phyloP scores from a whole-genome alignment of 495 filamentous ascomycete genomes.

The Pyrenula aspistea region DNA sequence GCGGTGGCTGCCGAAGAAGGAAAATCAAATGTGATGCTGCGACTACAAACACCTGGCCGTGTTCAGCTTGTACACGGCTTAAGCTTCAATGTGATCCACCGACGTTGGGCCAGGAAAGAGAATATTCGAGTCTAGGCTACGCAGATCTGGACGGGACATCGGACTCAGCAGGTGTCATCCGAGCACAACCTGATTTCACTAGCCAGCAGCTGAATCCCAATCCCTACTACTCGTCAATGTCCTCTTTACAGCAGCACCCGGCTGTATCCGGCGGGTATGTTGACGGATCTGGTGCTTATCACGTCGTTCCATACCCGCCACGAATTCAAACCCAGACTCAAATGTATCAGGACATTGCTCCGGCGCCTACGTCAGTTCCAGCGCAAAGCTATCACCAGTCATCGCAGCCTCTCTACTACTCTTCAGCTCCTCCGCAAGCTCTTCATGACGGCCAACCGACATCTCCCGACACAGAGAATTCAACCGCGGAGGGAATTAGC shows the following conservation, averaged over 20 bases:
- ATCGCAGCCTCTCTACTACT: neutral
- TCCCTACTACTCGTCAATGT: neutral
- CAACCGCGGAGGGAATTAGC: slow-evolving; percentile 58
- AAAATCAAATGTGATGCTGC: slow-evolving; percentile 94
- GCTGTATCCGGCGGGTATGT: neutral
- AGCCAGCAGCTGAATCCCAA: neutral
- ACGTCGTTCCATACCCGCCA: neutral
- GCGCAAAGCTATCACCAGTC: neutral
- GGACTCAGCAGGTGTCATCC: neutral
- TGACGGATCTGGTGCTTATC: neutral
- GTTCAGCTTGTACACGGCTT: slow-evolving; percentile 81
- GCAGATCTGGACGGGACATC: neutral
- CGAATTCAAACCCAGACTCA: neutral
- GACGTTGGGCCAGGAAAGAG: slow-evolving; percentile 75
- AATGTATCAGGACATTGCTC: neutral
- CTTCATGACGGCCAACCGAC: neutral
- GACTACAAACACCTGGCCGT: slow-evolving; percentile 96
- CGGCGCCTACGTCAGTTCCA: neutral
- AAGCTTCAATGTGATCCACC: slow-evolving; percentile 92
- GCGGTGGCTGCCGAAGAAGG: slow-evolving; percentile 81
- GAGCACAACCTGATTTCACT: neutral
- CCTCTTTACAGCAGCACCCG: neutral
- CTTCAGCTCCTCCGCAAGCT: neutral
- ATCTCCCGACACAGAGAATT: slow-evolving; percentile 35
- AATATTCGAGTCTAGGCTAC: slow-evolving; percentile 35